Conservation (phyloP, 225 moss, liverwort and hornwort genomes). For the Pseudisothecium myosuroides region DNA sequence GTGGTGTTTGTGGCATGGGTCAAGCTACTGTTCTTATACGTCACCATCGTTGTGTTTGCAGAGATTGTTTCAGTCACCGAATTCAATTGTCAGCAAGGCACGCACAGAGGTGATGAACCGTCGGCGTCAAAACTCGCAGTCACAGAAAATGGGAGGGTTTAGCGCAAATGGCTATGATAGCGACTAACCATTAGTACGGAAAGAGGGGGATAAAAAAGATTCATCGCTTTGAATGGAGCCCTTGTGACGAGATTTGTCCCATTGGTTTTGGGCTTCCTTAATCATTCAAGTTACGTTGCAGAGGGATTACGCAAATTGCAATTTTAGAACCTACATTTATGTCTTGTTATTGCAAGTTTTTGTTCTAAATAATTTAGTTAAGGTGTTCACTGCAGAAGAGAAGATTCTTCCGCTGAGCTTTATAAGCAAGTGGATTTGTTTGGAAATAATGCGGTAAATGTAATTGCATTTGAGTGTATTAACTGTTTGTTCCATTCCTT, state of each 20-base stretch:
- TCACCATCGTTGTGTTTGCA: neutral
- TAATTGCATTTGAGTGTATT: constrained; percentile 3
- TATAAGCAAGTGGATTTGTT: neutral
- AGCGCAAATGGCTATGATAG: constrained; percentile 1
- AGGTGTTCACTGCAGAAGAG: neutral
- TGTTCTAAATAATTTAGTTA: neutral
- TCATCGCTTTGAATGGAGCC: neutral
- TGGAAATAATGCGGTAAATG: neutral
- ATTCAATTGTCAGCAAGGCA: constrained; percentile 70
- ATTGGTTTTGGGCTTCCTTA: constrained; percentile 12
- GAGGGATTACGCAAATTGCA: constrained; percentile 5
- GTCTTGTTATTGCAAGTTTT: neutral
- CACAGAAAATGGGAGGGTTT: constrained; percentile 27
- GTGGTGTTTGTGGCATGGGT: neutral
- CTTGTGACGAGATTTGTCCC: constrained; percentile 16
- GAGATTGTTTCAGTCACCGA: constrained; percentile 80
- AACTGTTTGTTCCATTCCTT: neutral
- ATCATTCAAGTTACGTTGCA: constrained; percentile 3
- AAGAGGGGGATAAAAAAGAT: neutral
- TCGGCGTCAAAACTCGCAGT: constrained; percentile 38
- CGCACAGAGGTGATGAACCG: constrained; percentile 71
- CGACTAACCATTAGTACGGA: neutral
- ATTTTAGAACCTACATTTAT: neutral
- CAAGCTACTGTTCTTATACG: neutral
- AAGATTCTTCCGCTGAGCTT: neutral